Base-by-base conservation (phyloP, 257 asterid genomes). In the Solanum etuberosum region DNA sequence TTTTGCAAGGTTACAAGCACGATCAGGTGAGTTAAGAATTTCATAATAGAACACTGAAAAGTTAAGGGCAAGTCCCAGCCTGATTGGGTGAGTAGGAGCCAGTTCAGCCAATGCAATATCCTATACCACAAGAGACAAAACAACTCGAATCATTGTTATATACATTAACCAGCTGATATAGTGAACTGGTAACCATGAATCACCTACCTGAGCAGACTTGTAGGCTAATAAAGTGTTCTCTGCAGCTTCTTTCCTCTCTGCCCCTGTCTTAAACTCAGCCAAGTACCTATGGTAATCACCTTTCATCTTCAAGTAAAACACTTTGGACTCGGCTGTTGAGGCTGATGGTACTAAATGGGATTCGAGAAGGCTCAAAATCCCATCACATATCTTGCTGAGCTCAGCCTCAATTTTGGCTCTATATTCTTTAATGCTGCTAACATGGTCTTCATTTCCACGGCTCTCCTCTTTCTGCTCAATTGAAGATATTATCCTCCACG, bases 21-120 rank as follows among this genome's bases (percentile, higher is more conserved):
- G 84, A 32, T 87, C 89, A 34, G 87, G 83, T 37, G 89, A 87
- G 73, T 87, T 87, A 20, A 87, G 89, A 67, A 83, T 83, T 87
- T 87, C 87, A 35, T 83, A 87, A 51, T 83, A 83, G 89, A 83
- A 87, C 80, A 87, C 89, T 32, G 89, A 87, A 61, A 87, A 83
- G 87, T 87, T 87, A n/a, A 87, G 89, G 54, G 89, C 89, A 87
- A 87, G 89, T 87, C 89, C 89, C 57, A 87, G 83, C 40, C 89
- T 87, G 42, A 87, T 87, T 15, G 89, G 89, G 43, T 87, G 89
- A 83, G 89, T 87, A 31, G 89, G 61, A 87, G 84, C 77, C 87
- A 87, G 76, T 54, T 87, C 89, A 67, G 74, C 89, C 89, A 87
- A 83, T 15, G 89, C 86, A 83, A 87, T 87, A 83, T 87, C 89